phyloP scores from a whole-genome alignment of 1,284 basidiomycete species.

The Volvariella surrecta region DNA sequence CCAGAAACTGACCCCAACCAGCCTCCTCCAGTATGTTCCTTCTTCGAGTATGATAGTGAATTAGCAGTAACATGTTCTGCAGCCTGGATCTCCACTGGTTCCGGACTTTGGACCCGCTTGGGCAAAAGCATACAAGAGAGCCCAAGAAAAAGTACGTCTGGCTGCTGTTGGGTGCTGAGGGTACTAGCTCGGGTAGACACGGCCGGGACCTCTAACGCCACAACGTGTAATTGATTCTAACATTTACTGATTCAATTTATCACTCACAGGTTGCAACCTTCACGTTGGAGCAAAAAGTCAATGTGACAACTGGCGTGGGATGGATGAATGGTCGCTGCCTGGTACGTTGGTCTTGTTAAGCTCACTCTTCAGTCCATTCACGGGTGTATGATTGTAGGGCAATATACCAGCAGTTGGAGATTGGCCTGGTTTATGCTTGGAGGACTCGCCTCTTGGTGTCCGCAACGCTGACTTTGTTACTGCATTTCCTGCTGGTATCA shows the following conservation, averaged over 20 bases:
- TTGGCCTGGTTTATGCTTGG: constrained; percentile 61
- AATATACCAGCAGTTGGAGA: constrained; percentile 33
- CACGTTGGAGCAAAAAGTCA: constrained; percentile 44
- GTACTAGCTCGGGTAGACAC: background rate
- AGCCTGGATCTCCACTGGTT: constrained; percentile 29
- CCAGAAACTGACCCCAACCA: constrained; percentile 32
- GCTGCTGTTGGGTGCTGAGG: background rate
- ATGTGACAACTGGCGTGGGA: constrained; percentile 44
- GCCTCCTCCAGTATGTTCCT: constrained; percentile 30
- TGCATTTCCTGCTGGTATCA: constrained; percentile 53
- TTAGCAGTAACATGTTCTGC: background rate
- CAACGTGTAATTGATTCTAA: background rate
- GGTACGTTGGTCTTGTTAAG: constrained; percentile 31
- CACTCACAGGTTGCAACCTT: constrained; percentile 29
- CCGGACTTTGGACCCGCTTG: constrained; percentile 44
- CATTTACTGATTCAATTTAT: background rate
- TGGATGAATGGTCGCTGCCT: constrained; percentile 56
- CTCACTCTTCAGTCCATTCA: background rate
- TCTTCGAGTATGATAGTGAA: constrained; percentile 1
- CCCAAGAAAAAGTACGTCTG: constrained; percentile 25
- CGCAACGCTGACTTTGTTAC: constrained; percentile 48
- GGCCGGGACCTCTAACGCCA: background rate
- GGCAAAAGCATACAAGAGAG: constrained; percentile 33
- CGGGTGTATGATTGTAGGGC: constrained; percentile 26
- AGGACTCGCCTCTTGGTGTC: constrained; percentile 50